Evolutionary conservation across 148 eudicot genomes (phyloP), one percentile per base, ranked within the genome.

Genomic region (Selenicereus undatus): DNA sequence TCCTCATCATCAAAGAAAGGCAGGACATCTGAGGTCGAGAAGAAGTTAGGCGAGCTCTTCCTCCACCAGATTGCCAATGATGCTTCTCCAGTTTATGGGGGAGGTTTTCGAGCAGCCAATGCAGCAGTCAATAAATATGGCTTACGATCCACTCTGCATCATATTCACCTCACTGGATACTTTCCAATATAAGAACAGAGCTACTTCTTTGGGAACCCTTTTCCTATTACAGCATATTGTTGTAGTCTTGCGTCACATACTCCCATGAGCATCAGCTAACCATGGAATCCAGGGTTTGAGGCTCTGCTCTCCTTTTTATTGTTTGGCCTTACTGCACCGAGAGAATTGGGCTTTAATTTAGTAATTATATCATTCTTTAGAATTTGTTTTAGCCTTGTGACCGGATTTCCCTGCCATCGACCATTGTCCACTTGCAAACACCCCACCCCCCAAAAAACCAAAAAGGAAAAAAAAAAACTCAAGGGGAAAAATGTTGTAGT

Each of bases 1-100:
- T 78, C 81, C 1, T 88, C 93, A 29, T 80, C 91, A 17, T 89
- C 94, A 4, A 96, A 93, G 89, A 96, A 96, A 88, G 99, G 99
- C 13, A 88, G 86, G 66, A 96, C 86, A 74, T 96, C 99, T 0
- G 82, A 86, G 8, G 90, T 84, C 2, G 99, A 96, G 81, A 93
- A 84, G 83, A 96, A 90, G 86, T 76, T 96, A 60, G 98, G 99
- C 1, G 90, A 91, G 76, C 93, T 92, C 77, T 93, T 96, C 84
- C 88, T 92, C 90, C 95, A 93, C 78, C 99, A 96, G 84, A 96
- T 96, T 64, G 90, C 90, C 18, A 85, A 96, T 20, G 99, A 96
- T 79, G 90, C 97, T 36, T 96, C 99, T 60, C 92, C 94, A 2
- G 97, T 94, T 58, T 96, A 96, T 70, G 99, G 99, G 51, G 99